Percentiles rank a stretch among this genome's conserved stretches.
These are phyloP conservation scores for Globisporangium spinosum DNA, from an alignment of 352 stramenopile genomes.

Conservation along the genomic window DNA sequence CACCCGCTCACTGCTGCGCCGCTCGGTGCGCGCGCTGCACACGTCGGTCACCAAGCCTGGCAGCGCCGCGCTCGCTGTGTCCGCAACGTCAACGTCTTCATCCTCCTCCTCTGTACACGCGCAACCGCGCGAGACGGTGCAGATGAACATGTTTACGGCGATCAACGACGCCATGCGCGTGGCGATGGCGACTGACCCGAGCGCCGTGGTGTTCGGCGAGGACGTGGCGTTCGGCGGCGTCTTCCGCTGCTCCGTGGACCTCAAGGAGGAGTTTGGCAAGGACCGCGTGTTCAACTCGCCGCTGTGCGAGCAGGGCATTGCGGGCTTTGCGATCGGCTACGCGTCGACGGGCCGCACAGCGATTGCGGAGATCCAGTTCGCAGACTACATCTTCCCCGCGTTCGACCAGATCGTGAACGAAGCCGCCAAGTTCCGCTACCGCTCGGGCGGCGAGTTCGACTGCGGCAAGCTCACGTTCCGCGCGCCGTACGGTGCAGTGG, in stretches of 20 bases:
- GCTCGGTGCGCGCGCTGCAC: slow-evolving; percentile 9
- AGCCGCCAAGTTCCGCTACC: slow-evolving; percentile 97
- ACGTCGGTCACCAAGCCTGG: slow-evolving; percentile 10
- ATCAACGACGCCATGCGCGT: slow-evolving; percentile 92
- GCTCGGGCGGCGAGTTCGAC: slow-evolving; percentile 97
- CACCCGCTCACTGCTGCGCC: slow-evolving; percentile 13
- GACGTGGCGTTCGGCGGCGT: slow-evolving; percentile 98
- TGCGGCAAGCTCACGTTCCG: slow-evolving; percentile 96
- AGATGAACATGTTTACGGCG: slow-evolving; percentile 88
- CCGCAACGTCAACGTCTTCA: slow-evolving; percentile 5
- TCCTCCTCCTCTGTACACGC: not conserved
- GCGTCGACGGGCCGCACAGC: slow-evolving; percentile 93
- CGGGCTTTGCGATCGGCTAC: slow-evolving; percentile 97
- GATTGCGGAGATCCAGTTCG: slow-evolving; percentile 97
- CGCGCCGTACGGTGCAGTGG: slow-evolving; percentile 93
- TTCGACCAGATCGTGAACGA: slow-evolving; percentile 98
- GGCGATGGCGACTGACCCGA: slow-evolving; percentile 87
- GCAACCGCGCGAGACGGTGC: slow-evolving; percentile 37
- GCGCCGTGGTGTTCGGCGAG: slow-evolving; percentile 95
- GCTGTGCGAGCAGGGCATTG: slow-evolving; percentile 93
- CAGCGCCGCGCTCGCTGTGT: not conserved
- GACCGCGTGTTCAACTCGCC: slow-evolving; percentile 97
- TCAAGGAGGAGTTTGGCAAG: slow-evolving; percentile 92
- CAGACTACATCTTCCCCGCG: slow-evolving; percentile 97
- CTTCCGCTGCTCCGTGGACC: slow-evolving; percentile 95